Evolutionary conservation across 495 filamentous ascomycete species (phyloP), one percentile per base, ranked within the genome.

Genomic region (Trichocladium antarcticum): DNA sequence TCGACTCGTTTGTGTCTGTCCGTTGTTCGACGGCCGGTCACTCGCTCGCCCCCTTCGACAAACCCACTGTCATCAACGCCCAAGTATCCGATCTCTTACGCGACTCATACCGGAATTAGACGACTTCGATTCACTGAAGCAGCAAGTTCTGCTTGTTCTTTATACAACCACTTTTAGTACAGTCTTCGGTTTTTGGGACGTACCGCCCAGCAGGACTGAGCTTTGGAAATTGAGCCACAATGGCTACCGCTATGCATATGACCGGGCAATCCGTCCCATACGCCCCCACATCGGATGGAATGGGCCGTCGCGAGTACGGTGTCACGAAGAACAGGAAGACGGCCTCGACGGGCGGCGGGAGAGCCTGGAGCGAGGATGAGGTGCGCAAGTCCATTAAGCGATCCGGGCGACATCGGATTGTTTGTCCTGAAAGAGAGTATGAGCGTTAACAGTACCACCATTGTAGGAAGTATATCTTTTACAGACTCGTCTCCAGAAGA

Each of bases 351-450:
- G 83, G 82, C 47, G 82, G 82, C 42, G 82, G 82, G 17, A 68
- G 83, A 64, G 81, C 82, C 44, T 86, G 82, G 82, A 85, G 81
- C 52, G 81, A 84, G 66, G 82, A 84, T 58, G 82, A 86, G 80
- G 82, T 85, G 74, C 49, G 74, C 55, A 43, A 31, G 17, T 12
- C n/a, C 5, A 16, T 17, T 3, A 19, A 44, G 9, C 31, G 5
- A 2, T 32, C 5, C 10, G 5, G 11, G 31, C 31, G 31, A 27
- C 8, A 8, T 3, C 3, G 24, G 24, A 8, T 8, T 27, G 24
- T n/a, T n/a, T 27, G 24, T 11, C 17, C 6, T 6, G 28, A 9
- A 28, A 8, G 47, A 22, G 35, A 42, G 53, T 36, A 15, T 40
- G 20, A 35, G n/a, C 31, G 32, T 48, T 58, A 41, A 63, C 56